Evolutionary conservation across 108 stramenopile genomes (phyloP), one percentile per base, ranked within the genome.

Genomic region (Skeletonema grethae): DNA sequence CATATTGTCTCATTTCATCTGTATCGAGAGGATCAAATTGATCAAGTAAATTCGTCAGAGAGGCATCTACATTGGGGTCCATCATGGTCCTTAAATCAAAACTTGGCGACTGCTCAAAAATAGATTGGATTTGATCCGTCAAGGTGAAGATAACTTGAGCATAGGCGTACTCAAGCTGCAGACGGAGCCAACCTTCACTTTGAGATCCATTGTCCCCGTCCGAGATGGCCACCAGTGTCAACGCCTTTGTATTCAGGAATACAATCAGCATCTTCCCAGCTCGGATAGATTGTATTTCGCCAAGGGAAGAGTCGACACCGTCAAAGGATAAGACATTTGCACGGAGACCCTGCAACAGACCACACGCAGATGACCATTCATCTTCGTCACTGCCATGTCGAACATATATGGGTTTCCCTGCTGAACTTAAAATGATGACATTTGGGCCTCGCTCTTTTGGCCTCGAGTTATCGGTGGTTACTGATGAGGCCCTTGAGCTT

Each of bases 141-240:
- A 89, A 55, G 9, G 77, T 84, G 50, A 90, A 90, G 0, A 93
- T 82, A 10, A 93, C 74, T 67, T 90, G 88, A 10, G 77, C 50
- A 75, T 93, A 93, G 0, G 85, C 63, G 72, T 90, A 89, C 60
- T 93, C 92, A 38, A 93, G 65, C 41, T 88, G 88, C 16, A 93
- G 67, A 38, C 83, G 81, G 0, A 84, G 73, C 75, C 83, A 87
- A 7, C 79, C 82, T 67, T 86, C 86, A 46, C 50, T 50, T 15
- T 69, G 63, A 69, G 31, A 69, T 43, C 75, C 50, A 15, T 73
- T 67, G 2, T 41, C 66, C 12, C 53, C 32, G 31, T 71, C 65
- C 8, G 76, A 69, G 16, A 88, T 83, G 15, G 85, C 73, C 32
- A 90, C 76, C 41, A 93, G 48, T 13, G 87, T 93, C 30, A 93